Evolutionary conservation across 352 stramenopile species (phyloP).

Genomic region (Phytophthora pluvialis): DNA sequence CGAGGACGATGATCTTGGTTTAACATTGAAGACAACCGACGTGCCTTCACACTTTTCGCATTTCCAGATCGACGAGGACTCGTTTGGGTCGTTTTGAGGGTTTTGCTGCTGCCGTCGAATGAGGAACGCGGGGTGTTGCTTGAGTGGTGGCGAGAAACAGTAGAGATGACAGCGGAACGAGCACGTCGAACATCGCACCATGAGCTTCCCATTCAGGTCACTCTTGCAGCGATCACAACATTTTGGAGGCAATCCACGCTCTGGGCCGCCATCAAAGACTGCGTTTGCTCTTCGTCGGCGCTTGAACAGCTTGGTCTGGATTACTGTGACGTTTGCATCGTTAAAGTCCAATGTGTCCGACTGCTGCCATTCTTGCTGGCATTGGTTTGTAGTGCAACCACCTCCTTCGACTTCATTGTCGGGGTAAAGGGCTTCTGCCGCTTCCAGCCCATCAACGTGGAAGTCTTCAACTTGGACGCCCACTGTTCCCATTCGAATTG

Average conservation of each 20-base stretch:
- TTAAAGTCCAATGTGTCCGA: background rate
- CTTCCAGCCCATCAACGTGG: background rate
- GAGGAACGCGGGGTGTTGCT: constrained; percentile 62
- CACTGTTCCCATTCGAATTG: constrained; percentile 17
- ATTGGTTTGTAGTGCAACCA: constrained; percentile 2
- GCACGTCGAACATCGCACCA: constrained; percentile 56
- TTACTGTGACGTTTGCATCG: constrained; percentile 9
- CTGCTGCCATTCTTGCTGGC: background rate
- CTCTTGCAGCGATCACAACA: constrained; percentile 66
- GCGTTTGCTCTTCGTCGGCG: constrained; percentile 22
- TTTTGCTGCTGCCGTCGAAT: constrained; percentile 24
- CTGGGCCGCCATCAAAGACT: constrained; percentile 3
- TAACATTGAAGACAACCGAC: constrained; percentile 32
- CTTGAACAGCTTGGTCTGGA: constrained; percentile 37
- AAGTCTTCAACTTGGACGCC: constrained; percentile 23
- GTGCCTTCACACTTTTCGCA: constrained; percentile 39
- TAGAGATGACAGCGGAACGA: constrained; percentile 69
- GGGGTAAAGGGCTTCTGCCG: background rate
- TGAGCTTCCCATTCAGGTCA: constrained; percentile 71
- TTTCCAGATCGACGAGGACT: constrained; percentile 25
- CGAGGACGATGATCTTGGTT: constrained; percentile 7
- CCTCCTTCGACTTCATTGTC: background rate
- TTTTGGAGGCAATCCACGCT: constrained; percentile 19
- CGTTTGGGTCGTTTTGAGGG: background rate
- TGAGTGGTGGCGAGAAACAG: constrained; percentile 68